Evolutionary conservation across 2,329 filamentous ascomycete species (phyloP).

Genomic region (Monosporascus sp.): DNA sequence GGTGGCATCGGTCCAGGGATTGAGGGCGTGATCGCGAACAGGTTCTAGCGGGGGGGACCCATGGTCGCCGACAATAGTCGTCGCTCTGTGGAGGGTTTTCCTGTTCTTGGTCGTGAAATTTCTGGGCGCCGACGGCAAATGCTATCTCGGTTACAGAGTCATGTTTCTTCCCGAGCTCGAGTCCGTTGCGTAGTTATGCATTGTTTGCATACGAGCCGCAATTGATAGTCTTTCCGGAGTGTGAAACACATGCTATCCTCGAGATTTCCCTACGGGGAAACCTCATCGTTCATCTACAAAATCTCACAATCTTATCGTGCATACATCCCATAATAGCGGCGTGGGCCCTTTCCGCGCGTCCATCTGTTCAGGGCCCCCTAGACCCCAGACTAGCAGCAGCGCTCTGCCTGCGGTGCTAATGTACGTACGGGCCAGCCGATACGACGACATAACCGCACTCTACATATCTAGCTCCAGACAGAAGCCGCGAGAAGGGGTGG

Average conservation of each 20-base stretch:
- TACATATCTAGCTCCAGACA: slow-evolving; percentile 26
- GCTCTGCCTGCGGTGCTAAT: background rate
- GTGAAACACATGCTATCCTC: background rate
- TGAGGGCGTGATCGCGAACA: slow-evolving; percentile 16
- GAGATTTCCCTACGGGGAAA: background rate
- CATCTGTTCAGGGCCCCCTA: background rate
- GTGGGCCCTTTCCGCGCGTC: background rate
- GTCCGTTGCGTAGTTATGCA: background rate
- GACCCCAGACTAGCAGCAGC: background rate
- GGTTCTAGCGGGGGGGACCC: slow-evolving; percentile 6
- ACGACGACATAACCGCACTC: slow-evolving; percentile 24
- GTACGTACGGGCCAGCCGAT: slow-evolving; percentile 1
- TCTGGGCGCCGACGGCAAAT: background rate
- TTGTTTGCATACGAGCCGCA: background rate
- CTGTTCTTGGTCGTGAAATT: background rate
- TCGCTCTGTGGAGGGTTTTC: background rate
- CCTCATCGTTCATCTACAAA: background rate
- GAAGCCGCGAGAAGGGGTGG: slow-evolving; percentile 5
- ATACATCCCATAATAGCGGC: background rate
- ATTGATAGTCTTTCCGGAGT: background rate
- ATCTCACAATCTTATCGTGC: background rate
- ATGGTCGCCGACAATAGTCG: too few relatives aligned
- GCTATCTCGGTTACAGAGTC: background rate
- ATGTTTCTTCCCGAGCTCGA: background rate
- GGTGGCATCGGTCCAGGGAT: slow-evolving; percentile 10